phyloP scores from a whole-genome alignment of 306 rosid genomes.

The Castanea crenata region DNA sequence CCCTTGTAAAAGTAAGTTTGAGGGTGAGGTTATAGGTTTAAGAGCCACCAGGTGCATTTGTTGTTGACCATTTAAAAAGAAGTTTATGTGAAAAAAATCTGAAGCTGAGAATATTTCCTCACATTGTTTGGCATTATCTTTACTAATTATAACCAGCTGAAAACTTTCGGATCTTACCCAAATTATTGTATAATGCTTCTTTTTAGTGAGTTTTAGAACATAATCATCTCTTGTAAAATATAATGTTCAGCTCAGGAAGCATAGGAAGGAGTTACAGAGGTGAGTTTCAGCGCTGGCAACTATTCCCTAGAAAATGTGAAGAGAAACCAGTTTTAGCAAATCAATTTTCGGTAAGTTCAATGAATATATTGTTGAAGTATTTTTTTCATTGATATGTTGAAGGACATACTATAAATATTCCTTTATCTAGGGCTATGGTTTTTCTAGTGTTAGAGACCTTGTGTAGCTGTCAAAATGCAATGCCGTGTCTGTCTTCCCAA shows the following conservation, averaged over 20 bases:
- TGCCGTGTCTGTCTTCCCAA: not conserved
- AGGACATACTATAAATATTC: not conserved
- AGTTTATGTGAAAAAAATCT: not conserved
- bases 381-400: constrained; percentile 16
- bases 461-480: not conserved
- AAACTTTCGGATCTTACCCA: not conserved
- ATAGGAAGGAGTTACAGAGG: constrained; percentile 87
- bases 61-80: too few relatives aligned
- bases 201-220: not conserved
- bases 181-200: not conserved
- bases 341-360: constrained; percentile 81
- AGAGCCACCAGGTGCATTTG: too few relatives aligned
- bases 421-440: not conserved
- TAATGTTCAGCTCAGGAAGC: constrained; percentile 72
- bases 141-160: not conserved
- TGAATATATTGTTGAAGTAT: constrained; percentile 13
- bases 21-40: too few relatives aligned
- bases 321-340: constrained; percentile 88
- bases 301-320: constrained; percentile 68
- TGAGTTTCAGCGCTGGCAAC: constrained; percentile 91
- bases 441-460: not conserved
- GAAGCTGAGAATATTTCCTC: not conserved
- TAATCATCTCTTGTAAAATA: constrained; percentile 9
- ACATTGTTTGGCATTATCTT: not conserved
- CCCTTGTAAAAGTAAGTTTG: too few relatives aligned